Evolutionary conservation across 1,284 basidiomycete species (phyloP).

Genomic region (Trichosporon sp.): DNA sequence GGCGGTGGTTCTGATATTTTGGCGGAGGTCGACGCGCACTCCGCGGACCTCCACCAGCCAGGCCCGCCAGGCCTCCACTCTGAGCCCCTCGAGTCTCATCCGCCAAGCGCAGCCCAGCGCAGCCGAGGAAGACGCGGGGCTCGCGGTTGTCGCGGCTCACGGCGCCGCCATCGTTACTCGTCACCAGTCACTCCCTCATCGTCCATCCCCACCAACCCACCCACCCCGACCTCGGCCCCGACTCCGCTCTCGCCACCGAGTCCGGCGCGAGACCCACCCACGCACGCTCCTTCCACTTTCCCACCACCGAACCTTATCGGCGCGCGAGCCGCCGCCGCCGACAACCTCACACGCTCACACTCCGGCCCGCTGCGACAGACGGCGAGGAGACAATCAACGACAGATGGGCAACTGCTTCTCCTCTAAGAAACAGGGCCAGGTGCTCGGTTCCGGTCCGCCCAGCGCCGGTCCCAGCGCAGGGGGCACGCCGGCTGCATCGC

Average conservation of each 20-base stretch:
- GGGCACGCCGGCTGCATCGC: not conserved
- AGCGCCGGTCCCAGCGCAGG: not conserved
- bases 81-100: not conserved
- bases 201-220: not conserved
- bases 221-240: not conserved
- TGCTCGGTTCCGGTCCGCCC: not conserved
- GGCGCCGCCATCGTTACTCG: not conserved
- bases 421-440: not conserved
- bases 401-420: not conserved
- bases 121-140: not conserved
- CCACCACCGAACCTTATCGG: not conserved
- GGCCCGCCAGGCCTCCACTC: too few relatives aligned
- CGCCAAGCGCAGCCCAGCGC: not conserved
- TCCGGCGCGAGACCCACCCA: not conserved
- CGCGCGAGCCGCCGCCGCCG: too few relatives aligned
- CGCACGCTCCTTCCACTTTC: not conserved
- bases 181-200: not conserved
- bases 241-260: not conserved
- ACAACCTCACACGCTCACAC: too few relatives aligned
- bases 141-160: not conserved
- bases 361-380: too few relatives aligned
- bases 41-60: not conserved
- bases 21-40: not conserved
- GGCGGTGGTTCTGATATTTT: not conserved
- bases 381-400: not conserved